Evolutionary conservation across 164 flowering plant species (phyloP), one percentile per base, ranked within the genome.

Genomic region (Piper betle): DNA sequence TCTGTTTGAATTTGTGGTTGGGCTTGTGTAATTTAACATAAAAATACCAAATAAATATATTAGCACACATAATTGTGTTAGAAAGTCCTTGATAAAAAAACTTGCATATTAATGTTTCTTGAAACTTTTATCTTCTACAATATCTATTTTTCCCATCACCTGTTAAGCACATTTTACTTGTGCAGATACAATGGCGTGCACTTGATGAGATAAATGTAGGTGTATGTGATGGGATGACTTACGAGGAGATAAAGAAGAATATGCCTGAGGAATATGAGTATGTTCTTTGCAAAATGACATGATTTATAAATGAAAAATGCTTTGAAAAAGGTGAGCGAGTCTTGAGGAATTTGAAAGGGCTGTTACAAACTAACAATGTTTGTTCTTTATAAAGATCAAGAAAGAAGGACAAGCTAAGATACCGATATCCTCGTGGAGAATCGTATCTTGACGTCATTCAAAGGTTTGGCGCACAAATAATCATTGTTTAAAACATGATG

Each of bases 181-280:
- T 43, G 53, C 63, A 94, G 99, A 79, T 93, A 70, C 99, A 90
- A 79, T 93, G 99, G 99, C 96, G 99, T 65, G 94, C 97, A 39
- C 95, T 93, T 64, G 99, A 93, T 70, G 99, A 93, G 72, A 93
- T 93, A 64, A 82, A 93, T 79, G 86, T 93, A 63, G 99, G 99
- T 69, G 99, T 85, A 6, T 93, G 99, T 73, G 99, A 93, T 72
- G 99, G 99, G 66, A 93, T 93, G 99, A 81, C 96, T 8, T 93
- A 93, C 67, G 96, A 88, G 80, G 99, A 93, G 71, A 84, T 91
- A 69, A 88, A 85, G 78, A 93, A 84, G 64, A 90, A 93, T 73
- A 93, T 93, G 99, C 97, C 97, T 3, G 99, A 88, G 68, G 97
- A 93, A 68, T 93, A 88, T 60, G 93, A 88, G 99, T 93, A 86